These are phyloP conservation scores for Hyphodiscus sp. DNA, from an alignment of 2,329 filamentous ascomycete species.

Conservation along the genomic window DNA sequence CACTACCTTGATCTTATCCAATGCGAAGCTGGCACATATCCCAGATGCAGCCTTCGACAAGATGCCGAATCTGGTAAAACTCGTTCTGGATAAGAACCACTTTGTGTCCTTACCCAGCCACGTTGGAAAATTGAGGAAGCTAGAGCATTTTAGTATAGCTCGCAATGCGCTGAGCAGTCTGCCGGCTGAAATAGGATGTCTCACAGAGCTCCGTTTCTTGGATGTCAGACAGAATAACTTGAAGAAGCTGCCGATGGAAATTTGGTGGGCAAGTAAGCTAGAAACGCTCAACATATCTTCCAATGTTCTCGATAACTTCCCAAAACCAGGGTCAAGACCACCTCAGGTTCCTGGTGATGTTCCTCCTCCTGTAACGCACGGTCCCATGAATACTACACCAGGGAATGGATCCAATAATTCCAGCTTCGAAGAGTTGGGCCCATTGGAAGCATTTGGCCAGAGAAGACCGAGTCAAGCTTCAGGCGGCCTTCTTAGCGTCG, in stretches of 20 bases:
- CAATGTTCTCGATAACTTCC: slow-evolving; percentile 85
- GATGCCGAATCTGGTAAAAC: slow-evolving; percentile 77
- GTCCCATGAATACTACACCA: slow-evolving; percentile 11
- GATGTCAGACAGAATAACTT: slow-evolving; percentile 94
- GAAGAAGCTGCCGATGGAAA: slow-evolving; percentile 76
- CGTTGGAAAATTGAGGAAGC: slow-evolving; percentile 72
- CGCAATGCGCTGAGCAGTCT: slow-evolving; percentile 83
- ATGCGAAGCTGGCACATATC: slow-evolving; percentile 83
- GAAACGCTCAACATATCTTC: slow-evolving; percentile 94
- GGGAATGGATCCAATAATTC: slow-evolving; percentile 49
- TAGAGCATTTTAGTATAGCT: slow-evolving; percentile 91
- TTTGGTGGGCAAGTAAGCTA: slow-evolving; percentile 91
- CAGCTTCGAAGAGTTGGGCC: slow-evolving; percentile 72
- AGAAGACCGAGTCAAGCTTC: slow-evolving; percentile 83
- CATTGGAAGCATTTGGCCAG: slow-evolving; percentile 53
- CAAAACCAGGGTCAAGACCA: slow-evolving; percentile 71
- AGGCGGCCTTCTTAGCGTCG: slow-evolving; percentile 66
- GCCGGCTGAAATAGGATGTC: slow-evolving; percentile 79
- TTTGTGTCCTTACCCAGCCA: slow-evolving; percentile 84
- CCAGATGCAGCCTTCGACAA: slow-evolving; percentile 82
- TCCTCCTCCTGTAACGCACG: slow-evolving; percentile 8
- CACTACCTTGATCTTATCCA: slow-evolving; percentile 81
- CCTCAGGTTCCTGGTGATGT: slow-evolving; percentile 54
- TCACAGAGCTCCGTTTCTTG: slow-evolving; percentile 76
- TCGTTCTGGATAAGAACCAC: slow-evolving; percentile 91